phyloP scores from a whole-genome alignment of 805 yeast species.

The Nadsonia fulvescens region DNA sequence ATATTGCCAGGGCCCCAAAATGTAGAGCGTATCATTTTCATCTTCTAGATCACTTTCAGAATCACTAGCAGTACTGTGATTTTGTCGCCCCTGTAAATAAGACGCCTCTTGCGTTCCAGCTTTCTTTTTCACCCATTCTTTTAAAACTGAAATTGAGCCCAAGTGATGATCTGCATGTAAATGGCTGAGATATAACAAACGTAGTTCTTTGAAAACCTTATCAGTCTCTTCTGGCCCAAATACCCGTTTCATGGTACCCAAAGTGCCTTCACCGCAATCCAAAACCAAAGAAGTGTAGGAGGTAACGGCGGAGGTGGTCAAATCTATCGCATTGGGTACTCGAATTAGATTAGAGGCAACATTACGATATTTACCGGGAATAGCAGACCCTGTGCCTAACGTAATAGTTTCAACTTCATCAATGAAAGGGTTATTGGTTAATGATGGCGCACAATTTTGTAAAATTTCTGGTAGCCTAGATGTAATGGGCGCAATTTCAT shows the following conservation, averaged over 20 bases:
- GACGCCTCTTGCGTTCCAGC: too few relatives aligned
- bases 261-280: constrained; percentile 93
- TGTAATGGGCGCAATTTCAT: too few relatives aligned
- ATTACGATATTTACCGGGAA: constrained; percentile 72
- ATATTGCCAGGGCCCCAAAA: constrained; percentile 65
- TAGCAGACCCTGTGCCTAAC: constrained; percentile 84
- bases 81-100: too few relatives aligned
- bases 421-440: neutral
- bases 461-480: too few relatives aligned
- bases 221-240: constrained; percentile 30
- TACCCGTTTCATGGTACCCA: constrained; percentile 51
- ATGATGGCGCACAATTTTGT: too few relatives aligned
- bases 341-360: constrained; percentile 69
- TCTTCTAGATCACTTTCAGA: too few relatives aligned
- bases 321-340: constrained; percentile 40
- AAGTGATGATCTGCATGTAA: constrained; percentile 95
- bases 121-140: constrained; percentile 33
- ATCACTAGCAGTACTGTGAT: too few relatives aligned
- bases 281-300: constrained; percentile 28
- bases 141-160: constrained; percentile 56
- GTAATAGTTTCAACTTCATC: constrained; percentile 40
- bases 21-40: constrained; percentile 25
- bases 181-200: constrained; percentile 61
- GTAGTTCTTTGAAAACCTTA: constrained; percentile 39
- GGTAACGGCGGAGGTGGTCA: too few relatives aligned